Percentiles rank a stretch among this genome's conserved stretches.
phyloP scores from a whole-genome alignment of 192 early-diverging fungal genomes.

The Rhizophagus clarus region DNA sequence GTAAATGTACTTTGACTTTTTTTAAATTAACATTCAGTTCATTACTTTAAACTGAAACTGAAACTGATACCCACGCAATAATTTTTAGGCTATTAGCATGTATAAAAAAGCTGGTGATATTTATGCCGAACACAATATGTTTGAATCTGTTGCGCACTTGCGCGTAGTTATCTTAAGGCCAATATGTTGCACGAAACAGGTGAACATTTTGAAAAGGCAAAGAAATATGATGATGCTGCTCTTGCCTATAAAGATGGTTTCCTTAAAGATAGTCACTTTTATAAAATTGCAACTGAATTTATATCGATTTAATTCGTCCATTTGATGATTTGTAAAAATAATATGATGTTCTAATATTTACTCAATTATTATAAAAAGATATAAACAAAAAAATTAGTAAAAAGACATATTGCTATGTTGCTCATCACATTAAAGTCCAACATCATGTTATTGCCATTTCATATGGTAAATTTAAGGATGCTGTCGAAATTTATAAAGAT shows the following conservation, averaged over 20 bases:
- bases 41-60: no score
- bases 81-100: background rate
- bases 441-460: background rate
- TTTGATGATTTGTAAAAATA: no score
- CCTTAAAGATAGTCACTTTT: background rate
- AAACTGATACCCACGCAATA: background rate
- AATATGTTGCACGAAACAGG: background rate
- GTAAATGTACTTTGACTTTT: background rate
- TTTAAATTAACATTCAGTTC: no score
- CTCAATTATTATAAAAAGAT: background rate
- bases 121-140: background rate
- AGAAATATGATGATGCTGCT: constrained; percentile 19
- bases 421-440: background rate
- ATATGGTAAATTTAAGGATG: background rate
- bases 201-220: constrained; percentile 5
- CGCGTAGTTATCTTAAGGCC: background rate
- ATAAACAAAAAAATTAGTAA: background rate
- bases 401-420: background rate
- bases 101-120: constrained; percentile 4
- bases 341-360: background rate
- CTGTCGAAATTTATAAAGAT: background rate
- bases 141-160: constrained; percentile 4
- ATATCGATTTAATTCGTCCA: background rate
- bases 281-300: background rate
- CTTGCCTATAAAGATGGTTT: constrained; percentile 25